Evolutionary conservation across 2,329 filamentous ascomycete species (phyloP), one percentile per base, ranked within the genome.

Genomic region (Rachicladosporium sp.): DNA sequence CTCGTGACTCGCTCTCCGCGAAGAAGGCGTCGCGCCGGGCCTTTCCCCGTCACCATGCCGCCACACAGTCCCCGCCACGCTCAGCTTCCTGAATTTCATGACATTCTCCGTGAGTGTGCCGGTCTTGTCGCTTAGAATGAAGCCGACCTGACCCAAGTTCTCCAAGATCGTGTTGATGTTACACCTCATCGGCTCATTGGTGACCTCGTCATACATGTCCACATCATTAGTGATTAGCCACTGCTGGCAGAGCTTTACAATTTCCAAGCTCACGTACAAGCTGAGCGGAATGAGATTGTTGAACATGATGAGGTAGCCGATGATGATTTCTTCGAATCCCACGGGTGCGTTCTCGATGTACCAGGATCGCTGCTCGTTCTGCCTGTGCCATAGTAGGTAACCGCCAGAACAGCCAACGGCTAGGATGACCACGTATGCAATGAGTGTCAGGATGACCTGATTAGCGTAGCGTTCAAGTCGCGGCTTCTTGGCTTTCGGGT

Each of bases 251-350:
- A 94, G 68, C 61, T 95, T 96, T 63, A 94, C 80, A 43, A 95
- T 93, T 58, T 96, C 88, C 58, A 95, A 71, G 60, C 82, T 91
- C 51, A 96, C 85, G 49, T 94, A 95, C 0, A 96, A 72, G 0
- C 86, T 93, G 9, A 95, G 70, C 0, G 88, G 88, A 46, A 95
- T 93, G 62, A 95, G 74, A 2, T 88, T 93, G 58, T 95, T 95
- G 66, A 93, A 93, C 74, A 93, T 89, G 63, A 95, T 93, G 47
- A 95, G 71, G 57, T 85, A 94, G 0, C 82, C 86, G 30, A 88
- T 79, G 47, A 94, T 77, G 35, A 93, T 83, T 30, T 84, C 77
- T 41, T 76, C 78, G 48, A 83, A 78, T 0, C 74, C 67, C 3
- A 93, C 78, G 9, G 64, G 68, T 2, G 75, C 77, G 33, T 74